phyloP scores from a whole-genome alignment of 2,329 filamentous ascomycete genomes.

The Penicillium sp. region DNA sequence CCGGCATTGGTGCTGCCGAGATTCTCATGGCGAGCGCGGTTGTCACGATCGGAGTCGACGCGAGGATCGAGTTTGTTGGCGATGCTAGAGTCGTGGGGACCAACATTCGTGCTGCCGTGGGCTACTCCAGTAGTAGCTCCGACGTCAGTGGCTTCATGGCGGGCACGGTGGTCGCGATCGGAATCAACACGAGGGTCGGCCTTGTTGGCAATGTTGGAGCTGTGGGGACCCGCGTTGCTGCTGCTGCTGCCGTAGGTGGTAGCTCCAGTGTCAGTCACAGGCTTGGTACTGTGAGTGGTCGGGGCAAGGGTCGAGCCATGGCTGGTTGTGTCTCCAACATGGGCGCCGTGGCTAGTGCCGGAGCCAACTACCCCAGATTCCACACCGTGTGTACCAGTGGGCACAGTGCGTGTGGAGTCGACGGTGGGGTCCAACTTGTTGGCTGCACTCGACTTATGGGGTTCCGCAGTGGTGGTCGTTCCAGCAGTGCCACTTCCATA shows the following conservation, averaged over 20 bases:
- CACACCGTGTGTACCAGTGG: background rate
- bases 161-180: constrained; percentile 5
- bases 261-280: background rate
- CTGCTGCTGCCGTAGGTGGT: constrained; percentile 3
- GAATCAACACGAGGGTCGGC: constrained; percentile 29
- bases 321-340: background rate
- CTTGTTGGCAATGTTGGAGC: constrained; percentile 27
- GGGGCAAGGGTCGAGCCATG: background rate
- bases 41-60: background rate
- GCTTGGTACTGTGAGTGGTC: background rate
- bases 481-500: background rate
- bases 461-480: background rate
- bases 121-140: background rate
- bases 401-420: background rate
- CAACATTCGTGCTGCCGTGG: background rate
- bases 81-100: too few species aligned
- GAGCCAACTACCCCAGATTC: too few species aligned
- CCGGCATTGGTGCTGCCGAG: background rate
- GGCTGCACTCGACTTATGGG: background rate
- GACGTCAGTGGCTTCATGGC: background rate
- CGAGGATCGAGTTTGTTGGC: background rate
- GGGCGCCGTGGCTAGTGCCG: background rate
- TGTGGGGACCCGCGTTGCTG: constrained; percentile 13
- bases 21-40: background rate
- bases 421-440: background rate